Evolutionary conservation across 345 rosid genomes (phyloP).

Genomic region (Gossypium anomalum): DNA sequence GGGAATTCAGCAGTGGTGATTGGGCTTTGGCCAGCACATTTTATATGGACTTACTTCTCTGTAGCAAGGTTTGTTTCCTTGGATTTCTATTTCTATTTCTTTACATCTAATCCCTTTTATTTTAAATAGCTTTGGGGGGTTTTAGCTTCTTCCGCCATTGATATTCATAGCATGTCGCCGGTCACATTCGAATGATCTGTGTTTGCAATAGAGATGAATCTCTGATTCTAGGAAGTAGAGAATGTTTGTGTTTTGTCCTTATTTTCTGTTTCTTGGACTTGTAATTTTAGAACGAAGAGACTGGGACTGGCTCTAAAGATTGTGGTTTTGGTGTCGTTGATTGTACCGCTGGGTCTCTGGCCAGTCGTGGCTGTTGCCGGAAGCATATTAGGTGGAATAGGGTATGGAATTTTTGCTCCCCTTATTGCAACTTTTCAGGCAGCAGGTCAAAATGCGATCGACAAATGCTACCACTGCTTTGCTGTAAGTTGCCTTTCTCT

Average conservation of each 20-base stretch:
- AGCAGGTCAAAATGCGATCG: conserved; percentile 50
- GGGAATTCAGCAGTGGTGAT: conserved; percentile 59
- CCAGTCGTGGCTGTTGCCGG: conserved; percentile 56
- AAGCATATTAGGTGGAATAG: conserved; percentile 69
- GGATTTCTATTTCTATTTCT: neutral
- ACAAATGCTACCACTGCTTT: conserved; percentile 71
- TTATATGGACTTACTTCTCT: conserved; percentile 69
- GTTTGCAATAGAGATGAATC: neutral
- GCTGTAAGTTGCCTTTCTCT: conserved; percentile 34
- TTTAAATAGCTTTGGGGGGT: neutral
- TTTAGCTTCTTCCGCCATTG: neutral
- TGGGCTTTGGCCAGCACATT: conserved; percentile 86
- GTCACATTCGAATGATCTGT: neutral
- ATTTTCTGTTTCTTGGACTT: conserved; percentile 1
- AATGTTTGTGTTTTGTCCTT: neutral
- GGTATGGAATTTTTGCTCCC: conserved; percentile 72
- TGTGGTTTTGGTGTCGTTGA: conserved; percentile 45
- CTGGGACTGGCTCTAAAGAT: conserved; percentile 67
- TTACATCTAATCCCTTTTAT: neutral
- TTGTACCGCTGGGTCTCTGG: conserved; percentile 68
- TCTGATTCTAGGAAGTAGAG: neutral
- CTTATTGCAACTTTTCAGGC: conserved; percentile 78
- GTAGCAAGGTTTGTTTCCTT: conserved; percentile 47
- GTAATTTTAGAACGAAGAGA: conserved; percentile 53
- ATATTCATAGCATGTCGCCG: neutral